Percentiles rank a stretch among this genome's conserved stretches.
Conservation (phyloP, 129 eudicot species). For the Centella asiatica region DNA sequence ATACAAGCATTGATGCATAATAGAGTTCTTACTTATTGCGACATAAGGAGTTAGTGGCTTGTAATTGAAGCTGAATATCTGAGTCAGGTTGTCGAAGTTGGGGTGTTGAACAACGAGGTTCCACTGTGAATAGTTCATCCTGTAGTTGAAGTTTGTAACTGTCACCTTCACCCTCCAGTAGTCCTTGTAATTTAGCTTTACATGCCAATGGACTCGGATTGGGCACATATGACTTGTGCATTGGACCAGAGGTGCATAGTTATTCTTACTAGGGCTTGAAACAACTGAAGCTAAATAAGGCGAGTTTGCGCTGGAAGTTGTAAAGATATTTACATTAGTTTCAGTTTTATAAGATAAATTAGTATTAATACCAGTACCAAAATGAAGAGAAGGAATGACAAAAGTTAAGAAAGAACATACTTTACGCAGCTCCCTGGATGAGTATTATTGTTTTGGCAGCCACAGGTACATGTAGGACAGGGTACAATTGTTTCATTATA, state of each 20-base stretch:
- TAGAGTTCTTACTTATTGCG: conserved; percentile 56
- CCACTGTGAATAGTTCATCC: conserved; percentile 94
- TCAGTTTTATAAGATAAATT: no score
- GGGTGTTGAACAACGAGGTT: conserved; percentile 89
- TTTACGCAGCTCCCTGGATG: conserved; percentile 81
- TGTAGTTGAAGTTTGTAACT: conserved; percentile 77
- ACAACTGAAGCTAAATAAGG: conserved; percentile 90
- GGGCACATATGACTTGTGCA: conserved; percentile 98
- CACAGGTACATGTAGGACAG: conserved; percentile 91
- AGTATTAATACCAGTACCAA: neutral
- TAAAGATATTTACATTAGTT: no score
- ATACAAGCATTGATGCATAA: neutral
- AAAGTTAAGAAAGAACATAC: conserved; percentile 30
- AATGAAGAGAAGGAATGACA: neutral
- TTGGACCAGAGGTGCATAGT: conserved; percentile 66
- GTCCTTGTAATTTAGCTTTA: conserved; percentile 87
- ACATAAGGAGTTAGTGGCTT: conserved; percentile 76
- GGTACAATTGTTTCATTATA: conserved; percentile 86
- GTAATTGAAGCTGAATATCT: conserved; percentile 83
- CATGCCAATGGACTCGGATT: conserved; percentile 94
- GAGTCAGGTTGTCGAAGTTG: conserved; percentile 82
- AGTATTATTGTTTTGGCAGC: conserved; percentile 69
- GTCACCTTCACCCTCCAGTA: conserved; percentile 96
- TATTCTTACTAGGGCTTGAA: conserved; percentile 46
- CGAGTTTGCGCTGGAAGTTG: conserved; percentile 51